phyloP scores from a whole-genome alignment of 2,329 filamentous ascomycete species.

The Xylaria sp. region DNA sequence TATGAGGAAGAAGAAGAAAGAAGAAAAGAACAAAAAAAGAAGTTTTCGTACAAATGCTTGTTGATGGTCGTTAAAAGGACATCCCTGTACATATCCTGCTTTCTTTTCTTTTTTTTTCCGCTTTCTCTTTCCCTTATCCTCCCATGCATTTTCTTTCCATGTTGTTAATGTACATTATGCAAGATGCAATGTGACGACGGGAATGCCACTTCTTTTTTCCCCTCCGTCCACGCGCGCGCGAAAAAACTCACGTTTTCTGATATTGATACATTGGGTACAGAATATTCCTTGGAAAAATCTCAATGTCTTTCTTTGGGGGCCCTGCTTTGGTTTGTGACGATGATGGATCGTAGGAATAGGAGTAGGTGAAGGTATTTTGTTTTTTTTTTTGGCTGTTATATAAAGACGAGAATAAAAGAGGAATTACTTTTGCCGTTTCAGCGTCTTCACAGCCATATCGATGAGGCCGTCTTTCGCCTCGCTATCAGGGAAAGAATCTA shows the following conservation, averaged over 20 bases:
- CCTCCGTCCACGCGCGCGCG: no score
- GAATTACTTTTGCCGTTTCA: conserved; percentile 75
- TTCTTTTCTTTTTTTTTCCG: background rate
- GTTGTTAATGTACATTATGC: conserved; percentile 14
- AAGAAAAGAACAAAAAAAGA: no score
- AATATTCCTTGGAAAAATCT: no score
- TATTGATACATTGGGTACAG: conserved; percentile 12
- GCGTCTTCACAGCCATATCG: conserved; percentile 90
- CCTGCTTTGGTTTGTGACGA: no score
- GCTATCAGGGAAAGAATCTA: conserved; percentile 80
- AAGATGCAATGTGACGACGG: conserved; percentile 8
- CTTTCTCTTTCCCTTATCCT: background rate
- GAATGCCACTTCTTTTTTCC: background rate
- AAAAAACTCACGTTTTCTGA: background rate
- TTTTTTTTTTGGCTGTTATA: no score
- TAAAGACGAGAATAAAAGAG: no score
- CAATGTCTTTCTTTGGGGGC: background rate
- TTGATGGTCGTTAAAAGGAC: conserved; percentile 1
- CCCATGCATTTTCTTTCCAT: background rate
- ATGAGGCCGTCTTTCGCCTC: conserved; percentile 88
- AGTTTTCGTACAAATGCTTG: no score
- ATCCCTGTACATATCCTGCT: background rate
- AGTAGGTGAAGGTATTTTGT: no score
- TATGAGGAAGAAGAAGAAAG: no score
- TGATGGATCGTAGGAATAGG: no score